Percentiles rank a stretch among this genome's conserved stretches.
phyloP scores from a whole-genome alignment of 805 yeast genomes.

The Kodamaea lidongshanica region DNA sequence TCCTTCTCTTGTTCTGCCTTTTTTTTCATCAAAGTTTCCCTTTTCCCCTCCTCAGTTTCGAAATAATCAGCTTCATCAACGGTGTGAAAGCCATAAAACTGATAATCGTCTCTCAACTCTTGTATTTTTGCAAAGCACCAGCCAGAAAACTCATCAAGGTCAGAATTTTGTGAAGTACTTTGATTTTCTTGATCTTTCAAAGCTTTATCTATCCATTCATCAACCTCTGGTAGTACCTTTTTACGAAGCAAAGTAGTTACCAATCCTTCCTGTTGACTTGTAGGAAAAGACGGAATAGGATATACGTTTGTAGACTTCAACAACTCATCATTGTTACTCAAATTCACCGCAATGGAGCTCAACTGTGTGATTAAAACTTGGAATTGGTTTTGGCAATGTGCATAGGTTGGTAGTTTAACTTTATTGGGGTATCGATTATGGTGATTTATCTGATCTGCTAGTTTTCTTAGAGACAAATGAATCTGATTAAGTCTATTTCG shows the following conservation, averaged over 20 bases:
- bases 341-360: slow-evolving; percentile 63
- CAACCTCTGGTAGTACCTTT: slow-evolving; percentile 85
- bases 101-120: slow-evolving; percentile 48
- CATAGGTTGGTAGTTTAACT: slow-evolving; percentile 42
- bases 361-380: slow-evolving; percentile 79
- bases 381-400: slow-evolving; percentile 75
- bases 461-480: slow-evolving; percentile 33
- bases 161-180: slow-evolving; percentile 10
- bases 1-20: slow-evolving; percentile 16
- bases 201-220: slow-evolving; percentile 61
- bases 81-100: slow-evolving; percentile 57
- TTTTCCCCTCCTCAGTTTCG: slow-evolving; percentile 29
- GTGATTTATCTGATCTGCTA: slow-evolving; percentile 32
- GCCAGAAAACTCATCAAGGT: slow-evolving; percentile 52
- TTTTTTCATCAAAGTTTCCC: slow-evolving; percentile 20
- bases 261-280: slow-evolving; percentile 75
- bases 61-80: slow-evolving; percentile 38
- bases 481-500: slow-evolving; percentile 39
- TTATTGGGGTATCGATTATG: slow-evolving; percentile 31
- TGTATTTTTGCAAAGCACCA: slow-evolving; percentile 60
- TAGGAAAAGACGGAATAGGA: slow-evolving; percentile 81
- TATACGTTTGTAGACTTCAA: slow-evolving; percentile 67
- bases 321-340: slow-evolving; percentile 54
- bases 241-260: slow-evolving; percentile 80
- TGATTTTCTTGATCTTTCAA: slow-evolving; percentile 12